phyloP scores from a whole-genome alignment of 2,329 filamentous ascomycete species.

The Verticillium dahliae region DNA sequence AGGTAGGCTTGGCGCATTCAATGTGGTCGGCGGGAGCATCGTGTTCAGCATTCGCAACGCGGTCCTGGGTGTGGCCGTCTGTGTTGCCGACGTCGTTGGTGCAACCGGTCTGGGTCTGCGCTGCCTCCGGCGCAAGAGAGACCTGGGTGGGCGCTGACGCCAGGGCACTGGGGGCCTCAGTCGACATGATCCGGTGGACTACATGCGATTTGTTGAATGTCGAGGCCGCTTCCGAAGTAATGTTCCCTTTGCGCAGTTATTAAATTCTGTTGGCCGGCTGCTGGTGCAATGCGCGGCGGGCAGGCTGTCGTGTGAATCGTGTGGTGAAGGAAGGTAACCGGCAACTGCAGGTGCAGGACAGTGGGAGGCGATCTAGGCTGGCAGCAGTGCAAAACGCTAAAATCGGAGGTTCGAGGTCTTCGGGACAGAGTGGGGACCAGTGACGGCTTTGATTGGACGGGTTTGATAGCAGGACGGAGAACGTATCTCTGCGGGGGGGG shows the following conservation, averaged over 20 bases:
- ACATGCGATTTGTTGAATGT: conserved; percentile 30
- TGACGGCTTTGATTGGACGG: neutral
- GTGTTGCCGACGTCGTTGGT: conserved; percentile 8
- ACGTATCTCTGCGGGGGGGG: neutral
- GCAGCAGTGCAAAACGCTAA: neutral
- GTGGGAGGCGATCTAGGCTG: neutral
- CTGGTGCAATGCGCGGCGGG: neutral
- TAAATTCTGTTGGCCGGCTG: neutral
- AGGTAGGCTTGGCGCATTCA: conserved; percentile 34
- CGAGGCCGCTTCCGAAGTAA: neutral
- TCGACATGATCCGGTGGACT: conserved; percentile 44
- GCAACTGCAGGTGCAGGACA: neutral
- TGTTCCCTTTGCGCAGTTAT: neutral
- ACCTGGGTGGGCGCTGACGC: conserved; percentile 28
- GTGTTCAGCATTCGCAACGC: conserved; percentile 13
- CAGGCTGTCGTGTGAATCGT: neutral
- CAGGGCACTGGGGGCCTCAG: conserved; percentile 44
- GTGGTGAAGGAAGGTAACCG: neutral
- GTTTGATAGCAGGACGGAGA: neutral
- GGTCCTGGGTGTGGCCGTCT: conserved; percentile 15
- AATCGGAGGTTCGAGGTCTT: conserved; percentile 3
- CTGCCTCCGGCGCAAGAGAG: conserved; percentile 10
- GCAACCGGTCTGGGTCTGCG: conserved; percentile 6
- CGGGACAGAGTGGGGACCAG: neutral
- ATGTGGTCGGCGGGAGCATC: conserved; percentile 18